Evolutionary conservation across 2,329 filamentous ascomycete species (phyloP).

Genomic region (Xylariaceae sp.): DNA sequence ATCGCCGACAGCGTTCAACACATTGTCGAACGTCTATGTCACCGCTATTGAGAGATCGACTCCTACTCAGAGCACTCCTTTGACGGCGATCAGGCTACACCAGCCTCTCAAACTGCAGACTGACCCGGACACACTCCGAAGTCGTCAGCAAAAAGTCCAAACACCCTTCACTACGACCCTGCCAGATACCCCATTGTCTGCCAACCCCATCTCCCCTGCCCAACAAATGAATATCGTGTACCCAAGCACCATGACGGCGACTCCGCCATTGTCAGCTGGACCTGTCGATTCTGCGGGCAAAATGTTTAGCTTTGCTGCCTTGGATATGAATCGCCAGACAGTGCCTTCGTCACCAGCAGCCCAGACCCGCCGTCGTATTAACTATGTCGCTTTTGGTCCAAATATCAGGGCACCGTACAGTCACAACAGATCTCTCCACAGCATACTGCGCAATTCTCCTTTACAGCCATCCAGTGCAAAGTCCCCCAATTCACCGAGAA

Average conservation of each 20-base stretch:
- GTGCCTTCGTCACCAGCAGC: conserved; percentile 45
- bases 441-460: conserved; percentile 71
- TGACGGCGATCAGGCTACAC: conserved; percentile 57
- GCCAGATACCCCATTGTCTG: conserved; percentile 62
- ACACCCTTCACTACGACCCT: conserved; percentile 55
- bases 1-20: conserved; percentile 70
- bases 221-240: conserved; percentile 54
- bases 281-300: conserved; percentile 50
- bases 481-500: conserved; percentile 59
- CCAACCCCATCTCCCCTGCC: conserved; percentile 56
- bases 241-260: conserved; percentile 65
- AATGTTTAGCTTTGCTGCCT: conserved; percentile 55
- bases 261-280: conserved; percentile 63
- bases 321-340: conserved; percentile 40
- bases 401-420: conserved; percentile 58
- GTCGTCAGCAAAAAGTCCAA: conserved; percentile 45
- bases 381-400: conserved; percentile 40
- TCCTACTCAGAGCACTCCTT: conserved; percentile 53
- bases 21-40: conserved; percentile 69
- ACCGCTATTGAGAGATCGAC: conserved; percentile 67
- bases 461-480: conserved; percentile 59
- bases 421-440: conserved; percentile 64
- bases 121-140: conserved; percentile 41
- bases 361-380: conserved; percentile 48
- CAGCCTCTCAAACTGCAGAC: conserved; percentile 49